Evolutionary conservation across 768 basidiomycete genomes (phyloP), one percentile per base, ranked within the genome.

Genomic region (Mycena sanguinolenta): DNA sequence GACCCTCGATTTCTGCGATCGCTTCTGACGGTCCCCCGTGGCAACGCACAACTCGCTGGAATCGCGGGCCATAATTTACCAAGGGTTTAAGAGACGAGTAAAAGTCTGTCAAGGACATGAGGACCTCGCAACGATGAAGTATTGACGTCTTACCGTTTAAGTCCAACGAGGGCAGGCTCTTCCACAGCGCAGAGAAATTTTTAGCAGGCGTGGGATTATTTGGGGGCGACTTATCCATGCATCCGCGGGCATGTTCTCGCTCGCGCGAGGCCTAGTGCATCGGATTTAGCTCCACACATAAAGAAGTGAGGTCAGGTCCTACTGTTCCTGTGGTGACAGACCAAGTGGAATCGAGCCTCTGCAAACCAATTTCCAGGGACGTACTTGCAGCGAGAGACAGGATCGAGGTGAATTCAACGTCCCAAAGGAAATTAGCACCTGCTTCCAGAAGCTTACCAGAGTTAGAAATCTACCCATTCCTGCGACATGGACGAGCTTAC

Each of bases 241-340:
- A 70, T 5, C 69, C 69, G 14, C 63, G 69, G 36, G 69, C 69
- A 32, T 70, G 69, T 53, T 70, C 63, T 2, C 53, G 69, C 16
- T 58, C 63, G 39, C 25, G 32, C 39, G 58, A 53, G 9, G 13
- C 58, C 65, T 58, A 19, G 0, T 4, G 21, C n/a, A n/a, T 49
- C 53, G 34, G 23, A 50, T 65, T 52, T 62, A 36, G 54, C 66
- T 39, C 38, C 54, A 52, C 66, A 34, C 28, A 32, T n/a, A n/a
- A n/a, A n/a, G n/a, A n/a, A n/a, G n/a, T n/a, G n/a, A n/a, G n/a
- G n/a, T n/a, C n/a, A n/a, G n/a, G n/a, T n/a, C n/a, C n/a, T n/a
- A n/a, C n/a, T n/a, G n/a, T n/a, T n/a, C 36, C 42, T n/a, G 67
- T 68, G 13, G 30, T 63, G 21, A 69, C 28, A n/a, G 55, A 58